Evolutionary conservation across 768 basidiomycete species (phyloP), one percentile per base, ranked within the genome.

Genomic region (Saitozyma podzolica): DNA sequence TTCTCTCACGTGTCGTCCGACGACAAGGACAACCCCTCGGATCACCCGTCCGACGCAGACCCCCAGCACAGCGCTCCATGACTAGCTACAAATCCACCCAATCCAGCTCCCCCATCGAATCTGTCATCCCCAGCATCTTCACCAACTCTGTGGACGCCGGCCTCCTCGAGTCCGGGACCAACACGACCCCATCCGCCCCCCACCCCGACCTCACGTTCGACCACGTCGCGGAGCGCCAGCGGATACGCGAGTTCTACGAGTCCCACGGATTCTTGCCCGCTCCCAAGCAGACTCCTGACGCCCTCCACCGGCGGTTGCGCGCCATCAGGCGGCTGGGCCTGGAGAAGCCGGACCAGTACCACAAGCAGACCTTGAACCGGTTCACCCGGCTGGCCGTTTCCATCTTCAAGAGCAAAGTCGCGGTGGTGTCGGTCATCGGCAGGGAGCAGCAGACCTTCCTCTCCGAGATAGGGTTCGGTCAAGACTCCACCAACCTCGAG

Each of bases 311-410:
- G 13, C 63, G 74, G 37, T 54, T 75, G 29, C 59, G 66, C 6
- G 65, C 69, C 5, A 70, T 75, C n/a, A 63, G 73, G 5, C 63
- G 70, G 20, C 58, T 75, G 0, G 73, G 73, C 3, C 56, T 75
- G 3, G 73, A 72, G 8, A 62, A 62, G 6, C 64, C 65, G 6
- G 66, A 69, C 20, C 56, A 62, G 7, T 50, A 68, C 3, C 63
- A 70, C 40, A 56, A 66, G 0, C 62, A 57, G 4, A 64, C 66
- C 1, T 59, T 78, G 5, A 73, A 75, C 53, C 66, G 75, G 10
- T 78, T 75, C 59, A 74, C 73, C 2, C 62, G 77, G 16, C 61
- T 78, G 0, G 77, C 77, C 8, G 65, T 63, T 1, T 68, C 66
- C 0, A 65, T 78, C 2, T 73, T 74, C 61, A 69, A 70, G 17